A percentile compares a stretch with the other conserved stretches of the same genome.
These are phyloP conservation scores for Suhomyces taliae DNA, from an alignment of 1,139 yeast species.

Conservation along the genomic window DNA sequence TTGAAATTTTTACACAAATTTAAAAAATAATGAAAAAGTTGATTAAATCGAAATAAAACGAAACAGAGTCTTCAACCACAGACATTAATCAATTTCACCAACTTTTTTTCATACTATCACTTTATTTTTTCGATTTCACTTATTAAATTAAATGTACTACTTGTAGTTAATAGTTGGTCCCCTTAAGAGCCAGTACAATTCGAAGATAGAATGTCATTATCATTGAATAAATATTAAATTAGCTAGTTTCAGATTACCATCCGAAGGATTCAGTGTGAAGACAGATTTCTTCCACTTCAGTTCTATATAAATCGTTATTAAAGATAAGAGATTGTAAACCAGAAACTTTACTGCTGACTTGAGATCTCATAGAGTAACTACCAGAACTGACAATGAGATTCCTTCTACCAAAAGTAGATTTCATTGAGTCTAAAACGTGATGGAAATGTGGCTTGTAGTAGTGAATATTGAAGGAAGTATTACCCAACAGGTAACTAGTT, in stretches of 20 bases:
- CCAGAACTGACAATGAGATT: conserved; percentile 56
- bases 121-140: too few relatives aligned
- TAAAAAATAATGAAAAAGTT: too few relatives aligned
- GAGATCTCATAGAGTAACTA: conserved; percentile 42
- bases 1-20: too few relatives aligned
- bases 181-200: too few relatives aligned
- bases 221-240: too few relatives aligned
- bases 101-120: too few relatives aligned
- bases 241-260: conserved; percentile 35
- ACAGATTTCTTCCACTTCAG: conserved; percentile 48
- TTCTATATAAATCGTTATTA: conserved; percentile 26
- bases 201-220: too few relatives aligned
- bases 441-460: conserved; percentile 37
- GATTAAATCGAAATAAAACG: too few relatives aligned
- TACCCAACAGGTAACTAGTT: conserved; percentile 1
- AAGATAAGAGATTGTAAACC: conserved; percentile 33
- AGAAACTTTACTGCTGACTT: conserved; percentile 48
- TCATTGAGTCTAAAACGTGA: conserved; percentile 20
- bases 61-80: too few relatives aligned
- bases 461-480: conserved; percentile 17
- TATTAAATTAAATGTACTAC: too few relatives aligned
- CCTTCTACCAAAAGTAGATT: conserved; percentile 29
- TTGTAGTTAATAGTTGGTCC: too few relatives aligned
- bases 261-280: conserved; percentile 62
- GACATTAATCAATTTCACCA: too few relatives aligned